Evolutionary conservation across 768 basidiomycete species (phyloP).

Genomic region (Boletus coccyginus): DNA sequence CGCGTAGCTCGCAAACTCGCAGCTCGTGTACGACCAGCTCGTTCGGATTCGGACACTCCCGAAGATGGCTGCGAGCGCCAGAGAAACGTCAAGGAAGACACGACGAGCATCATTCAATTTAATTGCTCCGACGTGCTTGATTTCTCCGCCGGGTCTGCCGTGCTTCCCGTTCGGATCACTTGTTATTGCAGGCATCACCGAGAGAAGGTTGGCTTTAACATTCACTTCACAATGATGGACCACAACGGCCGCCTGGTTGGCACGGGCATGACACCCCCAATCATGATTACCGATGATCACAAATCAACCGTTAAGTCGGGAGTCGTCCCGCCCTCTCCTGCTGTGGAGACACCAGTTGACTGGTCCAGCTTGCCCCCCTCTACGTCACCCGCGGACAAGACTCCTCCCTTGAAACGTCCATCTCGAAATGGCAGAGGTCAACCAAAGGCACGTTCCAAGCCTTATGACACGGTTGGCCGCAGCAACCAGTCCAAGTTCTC

Average conservation of each 20-base stretch:
- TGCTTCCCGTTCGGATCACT: slow-evolving; percentile 92
- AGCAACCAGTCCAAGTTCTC: slow-evolving; percentile 43
- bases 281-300: slow-evolving; percentile 99
- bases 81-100: slow-evolving; percentile 53
- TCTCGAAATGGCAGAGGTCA: slow-evolving; percentile 43
- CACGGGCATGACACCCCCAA: slow-evolving; percentile 77
- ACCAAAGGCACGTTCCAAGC: slow-evolving; percentile 63
- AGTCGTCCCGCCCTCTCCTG: slow-evolving; percentile 30
- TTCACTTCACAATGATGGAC: slow-evolving; percentile 85
- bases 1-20: slow-evolving; percentile 88
- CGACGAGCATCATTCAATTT: slow-evolving; percentile 89
- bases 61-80: slow-evolving; percentile 53
- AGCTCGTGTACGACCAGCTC: slow-evolving; percentile 73
- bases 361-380: slow-evolving; percentile 43
- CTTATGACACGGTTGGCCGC: slow-evolving; percentile 50
- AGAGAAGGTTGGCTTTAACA: slow-evolving; percentile 92
- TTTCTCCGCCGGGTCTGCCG: slow-evolving; percentile 81
- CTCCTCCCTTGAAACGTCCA: slow-evolving; percentile 47
- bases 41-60: slow-evolving; percentile 69
- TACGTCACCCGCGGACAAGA: slow-evolving; percentile 28
- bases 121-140: slow-evolving; percentile 90
- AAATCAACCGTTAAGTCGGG: slow-evolving; percentile 60
- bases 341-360: slow-evolving; percentile 42
- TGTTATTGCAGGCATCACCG: slow-evolving; percentile 99
- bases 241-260: slow-evolving; percentile 77